phyloP scores from a whole-genome alignment of 139 green algal genomes.

The Chlamydomonas sp. region DNA sequence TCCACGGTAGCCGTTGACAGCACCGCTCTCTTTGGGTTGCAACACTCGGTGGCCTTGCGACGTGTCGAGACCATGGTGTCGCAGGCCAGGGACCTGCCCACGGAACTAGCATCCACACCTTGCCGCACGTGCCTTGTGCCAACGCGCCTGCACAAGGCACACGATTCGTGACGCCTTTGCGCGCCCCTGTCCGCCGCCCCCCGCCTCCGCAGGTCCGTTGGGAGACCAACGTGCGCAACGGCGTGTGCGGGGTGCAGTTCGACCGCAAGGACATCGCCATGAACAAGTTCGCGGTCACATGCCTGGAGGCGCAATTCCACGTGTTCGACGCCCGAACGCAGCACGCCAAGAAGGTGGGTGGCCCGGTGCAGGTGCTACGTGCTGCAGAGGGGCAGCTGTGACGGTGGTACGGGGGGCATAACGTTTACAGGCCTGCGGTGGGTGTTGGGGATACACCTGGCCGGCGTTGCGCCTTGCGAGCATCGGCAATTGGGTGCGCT shows the following conservation, averaged over 20 bases:
- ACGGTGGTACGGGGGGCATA: too few relatives aligned
- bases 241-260: constrained; percentile 90
- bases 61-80: too few relatives aligned
- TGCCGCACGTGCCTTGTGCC: too few relatives aligned
- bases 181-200: neutral
- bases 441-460: too few relatives aligned
- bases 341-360: constrained; percentile 58
- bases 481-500: neutral
- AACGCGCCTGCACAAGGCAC: too few relatives aligned
- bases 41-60: too few relatives aligned
- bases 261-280: constrained; percentile 93
- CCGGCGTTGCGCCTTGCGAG: neutral
- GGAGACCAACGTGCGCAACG: constrained; percentile 87
- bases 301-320: constrained; percentile 87
- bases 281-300: constrained; percentile 93
- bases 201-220: constrained; percentile 67
- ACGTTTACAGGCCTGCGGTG: too few relatives aligned
- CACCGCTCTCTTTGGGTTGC: too few relatives aligned
- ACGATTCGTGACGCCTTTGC: neutral
- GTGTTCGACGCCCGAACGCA: constrained; percentile 88
- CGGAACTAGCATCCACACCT: too few relatives aligned
- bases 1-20: too few relatives aligned
- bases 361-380: too few relatives aligned
- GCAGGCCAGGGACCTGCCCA: too few relatives aligned
- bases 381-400: neutral